A percentile compares a stretch with the other conserved stretches of the same genome.
These are phyloP conservation scores for Euphorbia schlechtendalii DNA, from an alignment of 441 rosid genomes.

Conservation along the genomic window DNA sequence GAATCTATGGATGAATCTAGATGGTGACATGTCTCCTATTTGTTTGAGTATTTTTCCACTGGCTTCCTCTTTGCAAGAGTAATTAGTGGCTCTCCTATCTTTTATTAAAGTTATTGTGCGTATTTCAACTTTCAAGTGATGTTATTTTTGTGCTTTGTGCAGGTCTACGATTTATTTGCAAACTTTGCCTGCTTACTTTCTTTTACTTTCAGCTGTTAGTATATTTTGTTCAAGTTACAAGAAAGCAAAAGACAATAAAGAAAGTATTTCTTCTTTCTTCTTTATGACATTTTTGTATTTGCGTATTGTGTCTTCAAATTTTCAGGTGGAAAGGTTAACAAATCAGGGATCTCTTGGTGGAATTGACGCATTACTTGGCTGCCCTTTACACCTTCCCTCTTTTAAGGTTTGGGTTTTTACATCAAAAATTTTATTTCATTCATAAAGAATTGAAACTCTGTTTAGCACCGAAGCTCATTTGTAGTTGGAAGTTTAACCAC, in stretches of 20 bases:
- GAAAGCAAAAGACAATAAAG: conserved; percentile 18
- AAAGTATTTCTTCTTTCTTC: neutral
- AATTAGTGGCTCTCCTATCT: conserved; percentile 23
- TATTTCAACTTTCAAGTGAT: conserved; percentile 16
- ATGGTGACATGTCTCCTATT: conserved; percentile 80
- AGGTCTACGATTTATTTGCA: conserved; percentile 55
- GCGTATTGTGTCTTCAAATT: neutral
- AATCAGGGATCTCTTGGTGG: conserved; percentile 85
- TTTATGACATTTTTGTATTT: neutral
- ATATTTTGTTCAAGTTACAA: conserved; percentile 18
- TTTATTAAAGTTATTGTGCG: conserved; percentile 10
- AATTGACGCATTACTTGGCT: conserved; percentile 85
- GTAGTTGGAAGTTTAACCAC: neutral
- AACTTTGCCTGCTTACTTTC: conserved; percentile 72
- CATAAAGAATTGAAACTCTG: neutral
- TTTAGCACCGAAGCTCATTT: neutral
- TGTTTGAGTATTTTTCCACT: conserved; percentile 72
- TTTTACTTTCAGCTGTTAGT: conserved; percentile 68
- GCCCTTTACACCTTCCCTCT: conserved; percentile 84
- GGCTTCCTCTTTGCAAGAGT: conserved; percentile 60
- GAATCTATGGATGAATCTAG: conserved; percentile 91
- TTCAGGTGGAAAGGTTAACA: conserved; percentile 69
- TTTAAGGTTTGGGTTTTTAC: conserved; percentile 37
- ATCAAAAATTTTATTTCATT: neutral
- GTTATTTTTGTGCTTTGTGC: conserved; percentile 26